Percentiles rank a stretch among this genome's conserved stretches.
These are phyloP conservation scores for Fusarium sp. DNA, from an alignment of 2,329 filamentous ascomycete genomes.

Conservation along the genomic window DNA sequence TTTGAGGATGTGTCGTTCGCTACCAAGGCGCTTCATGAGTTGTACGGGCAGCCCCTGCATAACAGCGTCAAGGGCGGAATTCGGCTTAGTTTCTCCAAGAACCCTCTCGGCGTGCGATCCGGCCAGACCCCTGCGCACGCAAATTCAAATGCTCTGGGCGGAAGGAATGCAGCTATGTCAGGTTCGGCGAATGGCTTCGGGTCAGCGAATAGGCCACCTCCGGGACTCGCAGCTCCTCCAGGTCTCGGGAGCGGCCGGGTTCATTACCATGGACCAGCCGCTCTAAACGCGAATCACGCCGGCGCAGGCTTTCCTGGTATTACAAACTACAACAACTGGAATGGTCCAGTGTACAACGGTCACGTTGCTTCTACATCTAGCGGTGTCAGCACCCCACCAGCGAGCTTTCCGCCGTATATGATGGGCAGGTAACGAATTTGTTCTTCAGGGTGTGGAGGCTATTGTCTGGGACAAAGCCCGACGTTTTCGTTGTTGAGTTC, in stretches of 20 bases:
- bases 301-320: slow-evolving; percentile 32
- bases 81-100: slow-evolving; percentile 95
- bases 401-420: slow-evolving; percentile 34
- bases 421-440: slow-evolving; percentile 2
- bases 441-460: neutral
- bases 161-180: slow-evolving; percentile 67
- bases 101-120: slow-evolving; percentile 90
- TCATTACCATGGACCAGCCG: slow-evolving; percentile 39
- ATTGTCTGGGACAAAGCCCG: neutral
- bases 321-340: slow-evolving; percentile 43
- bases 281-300: slow-evolving; percentile 34
- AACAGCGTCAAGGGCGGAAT: slow-evolving; percentile 97
- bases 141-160: slow-evolving; percentile 57
- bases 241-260: slow-evolving; percentile 63
- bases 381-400: slow-evolving; percentile 34
- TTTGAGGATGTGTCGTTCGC: slow-evolving; percentile 94
- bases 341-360: slow-evolving; percentile 34
- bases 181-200: slow-evolving; percentile 69
- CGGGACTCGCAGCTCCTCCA: slow-evolving; percentile 80
- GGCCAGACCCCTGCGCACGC: slow-evolving; percentile 68
- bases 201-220: slow-evolving; percentile 79
- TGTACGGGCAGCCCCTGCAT: slow-evolving; percentile 87
- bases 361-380: slow-evolving; percentile 24
- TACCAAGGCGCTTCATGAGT: slow-evolving; percentile 87
- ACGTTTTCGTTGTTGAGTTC: neutral